A percentile compares a stretch with the other conserved stretches of the same genome.
Evolutionary conservation across 2,329 filamentous ascomycete species (phyloP).

Genomic region (Cercospora berteroae): DNA sequence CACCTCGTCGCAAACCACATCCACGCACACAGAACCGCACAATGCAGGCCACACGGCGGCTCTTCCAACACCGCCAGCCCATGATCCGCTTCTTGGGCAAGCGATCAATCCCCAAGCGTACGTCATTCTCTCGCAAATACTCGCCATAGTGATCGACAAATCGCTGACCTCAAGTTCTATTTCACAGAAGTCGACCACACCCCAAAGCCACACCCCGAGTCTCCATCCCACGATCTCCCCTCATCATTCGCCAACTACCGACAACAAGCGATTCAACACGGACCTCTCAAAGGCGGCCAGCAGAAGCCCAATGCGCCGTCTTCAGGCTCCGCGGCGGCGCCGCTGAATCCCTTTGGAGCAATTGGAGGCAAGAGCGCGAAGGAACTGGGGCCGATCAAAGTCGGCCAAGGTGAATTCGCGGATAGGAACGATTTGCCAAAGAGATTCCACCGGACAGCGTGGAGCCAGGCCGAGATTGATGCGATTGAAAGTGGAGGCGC

Average conservation of each 20-base stretch:
- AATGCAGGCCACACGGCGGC: conserved; percentile 49
- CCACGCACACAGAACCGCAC: conserved; percentile 17
- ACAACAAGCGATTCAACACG: conserved; percentile 74
- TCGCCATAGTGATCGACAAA: background rate
- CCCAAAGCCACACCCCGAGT: conserved; percentile 70
- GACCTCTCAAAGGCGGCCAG: conserved; percentile 55
- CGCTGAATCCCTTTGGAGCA: conserved; percentile 35
- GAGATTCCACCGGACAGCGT: conserved; percentile 74
- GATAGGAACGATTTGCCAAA: conserved; percentile 83
- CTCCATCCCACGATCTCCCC: conserved; percentile 64
- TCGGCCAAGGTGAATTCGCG: conserved; percentile 74
- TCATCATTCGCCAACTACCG: conserved; percentile 73
- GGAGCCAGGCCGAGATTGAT: conserved; percentile 84
- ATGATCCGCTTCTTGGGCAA: conserved; percentile 54
- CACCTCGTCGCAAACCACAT: background rate
- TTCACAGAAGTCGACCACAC: conserved; percentile 68
- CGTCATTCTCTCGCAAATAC: conserved; percentile 21
- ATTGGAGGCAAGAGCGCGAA: conserved; percentile 65
- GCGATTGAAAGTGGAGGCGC: conserved; percentile 93
- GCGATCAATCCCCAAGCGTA: conserved; percentile 47
- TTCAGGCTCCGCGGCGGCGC: conserved; percentile 18
- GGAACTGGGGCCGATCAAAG: conserved; percentile 68
- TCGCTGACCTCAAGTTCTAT: background rate
- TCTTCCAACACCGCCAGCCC: conserved; percentile 50
- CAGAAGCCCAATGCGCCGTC: conserved; percentile 18